Percentiles rank a stretch among this genome's conserved stretches.
phyloP scores from a whole-genome alignment of 805 yeast genomes.

The Candida tammaniensis region DNA sequence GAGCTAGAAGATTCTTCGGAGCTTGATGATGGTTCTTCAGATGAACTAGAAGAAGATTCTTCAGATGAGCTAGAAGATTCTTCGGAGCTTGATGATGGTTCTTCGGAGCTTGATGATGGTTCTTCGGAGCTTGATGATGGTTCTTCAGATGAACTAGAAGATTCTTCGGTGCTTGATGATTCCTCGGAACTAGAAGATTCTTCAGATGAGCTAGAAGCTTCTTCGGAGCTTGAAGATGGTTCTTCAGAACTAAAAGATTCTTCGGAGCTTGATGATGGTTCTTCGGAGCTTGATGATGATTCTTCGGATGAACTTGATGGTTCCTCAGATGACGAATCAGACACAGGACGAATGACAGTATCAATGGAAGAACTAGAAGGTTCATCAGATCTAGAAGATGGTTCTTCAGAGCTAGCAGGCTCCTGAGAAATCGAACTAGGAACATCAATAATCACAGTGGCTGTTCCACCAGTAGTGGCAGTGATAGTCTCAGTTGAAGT shows the following conservation, averaged over 20 bases:
- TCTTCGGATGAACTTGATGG: background rate
- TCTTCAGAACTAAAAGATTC: conserved; percentile 1
- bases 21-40: too few species aligned
- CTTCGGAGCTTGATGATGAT: conserved; percentile 1
- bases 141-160: background rate
- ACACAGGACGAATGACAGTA: too few species aligned
- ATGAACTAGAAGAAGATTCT: too few species aligned
- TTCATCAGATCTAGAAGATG: conserved; percentile 2
- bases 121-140: conserved; percentile 3
- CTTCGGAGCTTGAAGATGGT: conserved; percentile 1
- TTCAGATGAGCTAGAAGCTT: conserved; percentile 1
- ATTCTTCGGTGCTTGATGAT: conserved; percentile 4
- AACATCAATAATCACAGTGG: conserved; percentile 14
- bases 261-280: background rate
- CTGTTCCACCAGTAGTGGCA: conserved; percentile 11
- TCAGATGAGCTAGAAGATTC: too few species aligned
- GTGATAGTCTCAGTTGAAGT: conserved; percentile 15
- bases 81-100: conserved; percentile 1
- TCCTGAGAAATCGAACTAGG: conserved; percentile 14
- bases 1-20: too few species aligned
- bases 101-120: conserved; percentile 1
- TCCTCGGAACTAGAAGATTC: background rate
- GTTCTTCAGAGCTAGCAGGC: conserved; percentile 5
- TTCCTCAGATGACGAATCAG: conserved; percentile 1
- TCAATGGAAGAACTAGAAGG: too few species aligned